Evolutionary conservation across 1,284 basidiomycete species (phyloP).

Genomic region (Afroboletus lepidellus): DNA sequence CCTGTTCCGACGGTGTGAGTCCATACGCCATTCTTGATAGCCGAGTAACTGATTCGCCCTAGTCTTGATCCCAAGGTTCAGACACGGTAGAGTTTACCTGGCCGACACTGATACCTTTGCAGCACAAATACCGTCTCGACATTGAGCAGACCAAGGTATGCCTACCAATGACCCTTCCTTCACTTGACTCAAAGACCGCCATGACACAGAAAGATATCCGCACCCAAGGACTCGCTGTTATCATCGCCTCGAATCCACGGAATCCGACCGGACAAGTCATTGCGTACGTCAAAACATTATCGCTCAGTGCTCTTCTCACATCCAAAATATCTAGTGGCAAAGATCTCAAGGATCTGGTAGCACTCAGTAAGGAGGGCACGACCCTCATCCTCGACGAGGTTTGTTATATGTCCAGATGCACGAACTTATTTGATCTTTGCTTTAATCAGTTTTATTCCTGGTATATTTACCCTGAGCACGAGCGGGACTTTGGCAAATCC

Average conservation of each 20-base stretch:
- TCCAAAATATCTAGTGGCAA: slow-evolving; percentile 51
- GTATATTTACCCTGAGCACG: slow-evolving; percentile 86
- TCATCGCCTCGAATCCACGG: slow-evolving; percentile 88
- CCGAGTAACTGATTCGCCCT: slow-evolving; percentile 14
- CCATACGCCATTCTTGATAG: not conserved
- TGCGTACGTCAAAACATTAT: slow-evolving; percentile 33
- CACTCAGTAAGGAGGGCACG: slow-evolving; percentile 66
- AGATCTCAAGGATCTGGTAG: slow-evolving; percentile 79
- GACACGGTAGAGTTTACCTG: slow-evolving; percentile 1
- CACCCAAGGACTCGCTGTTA: slow-evolving; percentile 80
- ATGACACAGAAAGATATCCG: slow-evolving; percentile 64
- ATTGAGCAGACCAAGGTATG: slow-evolving; percentile 67
- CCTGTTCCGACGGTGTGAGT: slow-evolving; percentile 85
- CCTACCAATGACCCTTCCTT: not conserved
- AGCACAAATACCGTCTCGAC: slow-evolving; percentile 70
- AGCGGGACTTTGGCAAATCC: slow-evolving; percentile 72
- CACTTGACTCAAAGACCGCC: slow-evolving; percentile 5
- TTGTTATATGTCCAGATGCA: slow-evolving; percentile 12
- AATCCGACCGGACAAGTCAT: slow-evolving; percentile 88
- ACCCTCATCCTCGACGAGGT: slow-evolving; percentile 90
- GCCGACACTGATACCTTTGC: slow-evolving; percentile 10
- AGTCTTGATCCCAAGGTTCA: slow-evolving; percentile 60
- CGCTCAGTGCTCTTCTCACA: slow-evolving; percentile 7
- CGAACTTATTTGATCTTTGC: not conserved
- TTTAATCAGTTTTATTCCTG: slow-evolving; percentile 77